Evolutionary conservation across 768 basidiomycete genomes (phyloP), one percentile per base, ranked within the genome.

Genomic region (Paxillus involutus): DNA sequence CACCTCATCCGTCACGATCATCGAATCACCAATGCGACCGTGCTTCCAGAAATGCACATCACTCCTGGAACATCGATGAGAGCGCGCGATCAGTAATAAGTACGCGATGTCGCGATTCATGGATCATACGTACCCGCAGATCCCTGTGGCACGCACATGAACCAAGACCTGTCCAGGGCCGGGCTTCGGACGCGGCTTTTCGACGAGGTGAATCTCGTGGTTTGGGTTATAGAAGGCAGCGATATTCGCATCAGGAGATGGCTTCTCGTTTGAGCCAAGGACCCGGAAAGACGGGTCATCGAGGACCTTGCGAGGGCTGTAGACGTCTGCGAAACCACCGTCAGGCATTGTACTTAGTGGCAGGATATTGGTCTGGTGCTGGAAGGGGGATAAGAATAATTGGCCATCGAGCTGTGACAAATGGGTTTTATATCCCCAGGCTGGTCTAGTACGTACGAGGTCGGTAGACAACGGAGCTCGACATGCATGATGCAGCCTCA

Each of bases 11-110:
- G 80, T 82, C 29, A 86, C 85, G 21, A 87, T 72, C 85, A 86
- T 87, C 0, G 83, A 83, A 60, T 85, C 82, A 9, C 86, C 86
- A 48, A 87, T 77, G 39, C 82, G 72, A 6, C 85, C 85, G 65
- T 86, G 83, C 57, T 85, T 77, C 85, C 85, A 88, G 66, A 87
- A 86, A 63, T 88, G 85, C 59, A 88, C 82, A 55, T 87, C 85
- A 44, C 83, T 86, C 76, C 85, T 86, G 32, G 21, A 51, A 30
- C 46, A 13, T 16, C 10, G 14, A 11, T 8, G 24, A 30, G 16
- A 4, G 1, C 13, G 10, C 30, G 44, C n/a, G n/a, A 26, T 36
- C 26, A 43, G 32, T 17, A 12, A 32, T n/a, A 16, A 17, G 41
- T 21, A 16, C 49, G 8, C 14, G 21, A 41, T 13, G 14, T 37